Conservation (phyloP, 345 rosid species). For the Luvunga scandens region DNA sequence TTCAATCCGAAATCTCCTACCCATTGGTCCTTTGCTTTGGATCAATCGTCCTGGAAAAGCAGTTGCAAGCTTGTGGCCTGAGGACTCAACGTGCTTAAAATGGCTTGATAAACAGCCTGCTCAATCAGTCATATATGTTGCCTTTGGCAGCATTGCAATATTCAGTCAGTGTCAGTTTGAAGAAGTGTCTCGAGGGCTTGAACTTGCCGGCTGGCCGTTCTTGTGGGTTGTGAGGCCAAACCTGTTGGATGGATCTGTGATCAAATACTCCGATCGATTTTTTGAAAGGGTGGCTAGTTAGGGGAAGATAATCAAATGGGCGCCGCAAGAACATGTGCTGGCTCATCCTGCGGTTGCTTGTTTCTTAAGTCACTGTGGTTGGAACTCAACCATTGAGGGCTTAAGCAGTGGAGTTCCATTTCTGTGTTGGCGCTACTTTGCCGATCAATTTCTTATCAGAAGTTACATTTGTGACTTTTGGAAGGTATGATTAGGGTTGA, state of each 20-base stretch:
- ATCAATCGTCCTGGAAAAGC: not conserved
- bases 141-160: conserved; percentile 22
- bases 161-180: not conserved
- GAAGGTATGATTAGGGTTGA: conserved; percentile 13
- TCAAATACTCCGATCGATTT: conserved; percentile 14
- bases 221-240: conserved; percentile 23
- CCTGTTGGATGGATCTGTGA: not conserved
- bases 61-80: not conserved
- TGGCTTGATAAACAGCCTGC: conserved; percentile 26
- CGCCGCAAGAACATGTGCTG: conserved; percentile 33
- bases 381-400: conserved; percentile 36
- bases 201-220: conserved; percentile 14
- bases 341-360: conserved; percentile 32
- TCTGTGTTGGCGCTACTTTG: conserved; percentile 31
- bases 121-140: conserved; percentile 22
- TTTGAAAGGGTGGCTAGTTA: conserved; percentile 5
- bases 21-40: not conserved
- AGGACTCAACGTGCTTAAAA: conserved; percentile 19
- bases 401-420: conserved; percentile 22
- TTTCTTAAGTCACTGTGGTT: conserved; percentile 39
- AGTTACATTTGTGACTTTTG: conserved; percentile 25
- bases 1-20: conserved; percentile 6
- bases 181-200: conserved; percentile 23
- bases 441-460: conserved; percentile 29
- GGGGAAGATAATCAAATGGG: conserved; percentile 24